Conservation (phyloP, 192 early-diverging fungal genomes). For the Podila verticillata region DNA sequence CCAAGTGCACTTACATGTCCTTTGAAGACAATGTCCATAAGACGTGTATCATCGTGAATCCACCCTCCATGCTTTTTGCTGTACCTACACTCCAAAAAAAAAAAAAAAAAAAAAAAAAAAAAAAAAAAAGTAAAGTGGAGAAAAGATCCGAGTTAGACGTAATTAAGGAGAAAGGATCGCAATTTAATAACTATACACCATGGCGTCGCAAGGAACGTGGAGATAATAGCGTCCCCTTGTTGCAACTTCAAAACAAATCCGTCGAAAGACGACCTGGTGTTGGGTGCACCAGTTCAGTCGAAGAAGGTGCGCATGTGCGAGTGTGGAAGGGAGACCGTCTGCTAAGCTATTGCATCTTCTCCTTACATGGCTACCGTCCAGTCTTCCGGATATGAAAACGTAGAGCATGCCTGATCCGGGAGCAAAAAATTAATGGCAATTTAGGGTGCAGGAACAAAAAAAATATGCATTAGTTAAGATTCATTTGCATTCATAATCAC, state of each 20-base stretch:
- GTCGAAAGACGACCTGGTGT: too few relatives aligned
- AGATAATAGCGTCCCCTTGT: too few relatives aligned
- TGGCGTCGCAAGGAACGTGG: background rate
- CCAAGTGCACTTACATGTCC: slow-evolving; percentile 17
- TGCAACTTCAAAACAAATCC: too few relatives aligned
- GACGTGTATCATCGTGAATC: slow-evolving; percentile 39
- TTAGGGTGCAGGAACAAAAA: too few relatives aligned
- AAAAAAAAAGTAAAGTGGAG: background rate
- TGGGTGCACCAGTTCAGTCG: too few relatives aligned
- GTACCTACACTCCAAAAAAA: slow-evolving; percentile 17
- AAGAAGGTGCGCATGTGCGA: too few relatives aligned
- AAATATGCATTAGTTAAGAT: too few relatives aligned
- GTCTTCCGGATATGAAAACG: slow-evolving; percentile 22
- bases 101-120: background rate
- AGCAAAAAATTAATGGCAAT: background rate
- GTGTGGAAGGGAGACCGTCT: too few relatives aligned
- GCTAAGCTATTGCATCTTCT: background rate
- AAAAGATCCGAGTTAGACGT: background rate
- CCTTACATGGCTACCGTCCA: slow-evolving; percentile 47
- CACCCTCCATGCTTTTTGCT: slow-evolving; percentile 50
- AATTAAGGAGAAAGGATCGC: background rate
- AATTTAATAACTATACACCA: background rate
- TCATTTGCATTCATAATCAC: too few relatives aligned
- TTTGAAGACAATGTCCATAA: slow-evolving; percentile 39
- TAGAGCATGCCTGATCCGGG: slow-evolving; percentile 20